A percentile compares a stretch with the other conserved stretches of the same genome.
Conservation (phyloP, 768 basidiomycete genomes). For the Solioccasus polychromus region DNA sequence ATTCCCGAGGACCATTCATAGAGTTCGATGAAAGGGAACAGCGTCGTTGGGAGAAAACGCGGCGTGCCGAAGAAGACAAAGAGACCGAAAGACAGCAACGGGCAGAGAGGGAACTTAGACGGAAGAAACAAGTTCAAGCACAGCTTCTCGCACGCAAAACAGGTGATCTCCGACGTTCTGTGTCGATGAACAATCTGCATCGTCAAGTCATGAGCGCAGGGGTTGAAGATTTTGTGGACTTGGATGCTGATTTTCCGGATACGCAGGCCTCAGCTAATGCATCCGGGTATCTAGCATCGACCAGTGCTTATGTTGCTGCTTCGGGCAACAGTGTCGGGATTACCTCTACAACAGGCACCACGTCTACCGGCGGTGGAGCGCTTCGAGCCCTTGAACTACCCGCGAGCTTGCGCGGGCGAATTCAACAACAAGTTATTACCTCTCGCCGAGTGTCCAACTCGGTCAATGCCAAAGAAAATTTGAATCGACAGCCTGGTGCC, state of each 20-base stretch:
- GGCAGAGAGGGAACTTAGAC: conserved; percentile 26
- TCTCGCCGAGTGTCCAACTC: conserved; percentile 48
- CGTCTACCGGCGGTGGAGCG: conserved; percentile 54
- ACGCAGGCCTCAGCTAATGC: conserved; percentile 56
- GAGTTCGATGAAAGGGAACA: conserved; percentile 74
- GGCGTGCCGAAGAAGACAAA: conserved; percentile 37
- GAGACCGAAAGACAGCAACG: conserved; percentile 30
- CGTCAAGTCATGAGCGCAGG: conserved; percentile 45
- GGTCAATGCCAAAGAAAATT: conserved; percentile 25
- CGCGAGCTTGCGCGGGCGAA: conserved; percentile 48
- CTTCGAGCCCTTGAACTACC: conserved; percentile 51
- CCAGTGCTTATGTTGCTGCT: conserved; percentile 73
- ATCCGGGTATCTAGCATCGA: conserved; percentile 67
- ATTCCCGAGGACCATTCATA: conserved; percentile 70
- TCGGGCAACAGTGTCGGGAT: conserved; percentile 94
- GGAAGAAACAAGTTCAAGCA: conserved; percentile 28
- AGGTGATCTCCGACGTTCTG: conserved; percentile 67
- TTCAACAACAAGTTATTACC: conserved; percentile 66
- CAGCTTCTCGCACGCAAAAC: conserved; percentile 29
- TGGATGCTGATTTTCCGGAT: conserved; percentile 38
- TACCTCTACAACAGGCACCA: conserved; percentile 88
- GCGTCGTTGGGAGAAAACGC: conserved; percentile 60
- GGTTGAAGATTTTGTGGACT: conserved; percentile 41
- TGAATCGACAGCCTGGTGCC: conserved; percentile 27
- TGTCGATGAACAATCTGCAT: conserved; percentile 75